Percentiles rank a stretch among this genome's conserved stretches.
Conservation (phyloP, 2,329 filamentous ascomycete species). For the Stagonosporopsis vannaccii region DNA sequence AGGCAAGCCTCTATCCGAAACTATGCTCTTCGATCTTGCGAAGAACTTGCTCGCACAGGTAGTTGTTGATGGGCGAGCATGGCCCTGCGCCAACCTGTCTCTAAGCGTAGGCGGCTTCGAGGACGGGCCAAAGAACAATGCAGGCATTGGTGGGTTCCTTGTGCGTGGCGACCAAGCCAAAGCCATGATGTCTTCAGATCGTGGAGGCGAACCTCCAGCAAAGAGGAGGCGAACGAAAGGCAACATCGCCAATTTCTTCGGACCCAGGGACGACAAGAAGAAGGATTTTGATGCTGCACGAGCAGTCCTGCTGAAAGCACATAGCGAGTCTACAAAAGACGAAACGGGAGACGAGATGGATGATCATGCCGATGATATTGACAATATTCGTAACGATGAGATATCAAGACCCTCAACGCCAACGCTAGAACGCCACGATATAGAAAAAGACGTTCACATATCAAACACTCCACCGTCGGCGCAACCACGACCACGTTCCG, state of each 20-base stretch:
- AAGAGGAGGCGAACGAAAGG: conserved; percentile 45
- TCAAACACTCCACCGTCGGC: conserved; percentile 43
- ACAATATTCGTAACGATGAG: conserved; percentile 22
- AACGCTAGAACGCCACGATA: conserved; percentile 6
- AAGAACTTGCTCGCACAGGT: conserved; percentile 80
- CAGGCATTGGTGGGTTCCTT: conserved; percentile 86
- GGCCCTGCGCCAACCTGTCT: conserved; percentile 92
- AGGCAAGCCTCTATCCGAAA: conserved; percentile 76
- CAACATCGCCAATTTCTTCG: conserved; percentile 49
- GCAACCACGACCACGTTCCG: conserved; percentile 29
- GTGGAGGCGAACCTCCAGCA: conserved; percentile 32
- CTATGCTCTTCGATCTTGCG: conserved; percentile 75
- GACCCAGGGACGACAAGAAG: conserved; percentile 38
- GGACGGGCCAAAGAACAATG: conserved; percentile 82
- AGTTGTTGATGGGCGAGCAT: conserved; percentile 77
- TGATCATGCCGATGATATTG: conserved; percentile 24
- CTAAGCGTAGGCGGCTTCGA: conserved; percentile 92
- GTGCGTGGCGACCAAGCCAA: conserved; percentile 69
- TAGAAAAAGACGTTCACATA: conserved; percentile 18
- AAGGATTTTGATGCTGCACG: conserved; percentile 45
- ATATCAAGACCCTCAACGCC: conserved; percentile 25
- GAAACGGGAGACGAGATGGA: conserved; percentile 33
- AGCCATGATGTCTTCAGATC: conserved; percentile 46
- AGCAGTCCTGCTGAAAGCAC: conserved; percentile 37
- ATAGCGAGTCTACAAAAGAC: conserved; percentile 37